A percentile compares a stretch with the other conserved stretches of the same genome.
These are phyloP conservation scores for Poa annua DNA, from an alignment of 176 grass and related monocot genomes.

Conservation along the genomic window DNA sequence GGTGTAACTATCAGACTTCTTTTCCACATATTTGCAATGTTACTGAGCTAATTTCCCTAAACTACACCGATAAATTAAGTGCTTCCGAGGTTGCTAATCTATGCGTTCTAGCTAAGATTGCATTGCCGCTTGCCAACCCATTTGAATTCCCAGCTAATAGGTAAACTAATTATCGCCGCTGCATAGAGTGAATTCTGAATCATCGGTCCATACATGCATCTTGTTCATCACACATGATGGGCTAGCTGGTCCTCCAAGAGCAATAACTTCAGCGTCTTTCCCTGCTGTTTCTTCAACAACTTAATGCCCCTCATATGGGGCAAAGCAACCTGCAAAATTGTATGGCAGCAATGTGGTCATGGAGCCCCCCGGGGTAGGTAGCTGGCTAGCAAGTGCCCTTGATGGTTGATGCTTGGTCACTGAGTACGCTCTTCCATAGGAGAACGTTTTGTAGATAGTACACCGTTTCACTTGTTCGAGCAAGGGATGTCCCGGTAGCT, in stretches of 20 bases:
- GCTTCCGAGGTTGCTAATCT: neutral
- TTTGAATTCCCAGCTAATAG: slow-evolving; percentile 26
- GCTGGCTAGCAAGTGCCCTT: slow-evolving; percentile 36
- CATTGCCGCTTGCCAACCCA: neutral
- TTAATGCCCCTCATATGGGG: slow-evolving; percentile 54
- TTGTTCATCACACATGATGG: slow-evolving; percentile 46
- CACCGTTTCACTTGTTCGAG: neutral
- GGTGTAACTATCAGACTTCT: too few relatives aligned
- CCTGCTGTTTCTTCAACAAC: slow-evolving; percentile 49
- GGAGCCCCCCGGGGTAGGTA: slow-evolving; percentile 38
- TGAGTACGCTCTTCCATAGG: slow-evolving; percentile 3
- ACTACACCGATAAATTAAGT: neutral
- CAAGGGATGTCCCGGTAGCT: too few relatives aligned
- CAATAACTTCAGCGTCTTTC: slow-evolving; percentile 54
- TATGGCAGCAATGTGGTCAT: slow-evolving; percentile 35
- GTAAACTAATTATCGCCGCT: slow-evolving; percentile 22
- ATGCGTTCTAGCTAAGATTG: slow-evolving; percentile 14
- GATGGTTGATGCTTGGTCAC: slow-evolving; percentile 29
- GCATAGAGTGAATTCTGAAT: slow-evolving; percentile 39
- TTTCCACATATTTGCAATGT: neutral
- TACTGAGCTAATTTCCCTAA: neutral
- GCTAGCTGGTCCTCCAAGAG: slow-evolving; percentile 41
- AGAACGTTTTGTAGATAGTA: neutral
- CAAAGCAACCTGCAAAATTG: slow-evolving; percentile 50
- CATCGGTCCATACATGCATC: slow-evolving; percentile 47